Evolutionary conservation across 345 rosid genomes (phyloP), one percentile per base, ranked within the genome.

Genomic region (Viola odorata): DNA sequence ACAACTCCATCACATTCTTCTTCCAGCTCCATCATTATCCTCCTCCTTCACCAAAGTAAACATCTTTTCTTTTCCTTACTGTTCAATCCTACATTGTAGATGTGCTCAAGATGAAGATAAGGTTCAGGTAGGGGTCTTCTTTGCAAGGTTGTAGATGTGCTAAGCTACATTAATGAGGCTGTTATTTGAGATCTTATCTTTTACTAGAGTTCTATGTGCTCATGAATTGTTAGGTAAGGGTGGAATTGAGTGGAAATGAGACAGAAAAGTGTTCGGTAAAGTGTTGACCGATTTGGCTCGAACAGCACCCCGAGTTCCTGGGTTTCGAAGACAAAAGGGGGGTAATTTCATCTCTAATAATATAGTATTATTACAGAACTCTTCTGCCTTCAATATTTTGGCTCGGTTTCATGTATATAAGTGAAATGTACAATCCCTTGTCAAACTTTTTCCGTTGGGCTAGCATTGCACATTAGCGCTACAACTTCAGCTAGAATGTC

Each of bases 321-420:
- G 91, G 59, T 85, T 85, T 70, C 81, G 85, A 12, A 63, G 81
- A 57, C 70, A 79, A 67, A 82, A 82, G 70, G 91, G 91, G 64
- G 91, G 91, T 85, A 65, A 7, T 49, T 14, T 45, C 51, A 12
- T 49, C 52, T 14, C 16, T 49, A 6, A 0, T 49, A 4, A n/a
- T 49, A 12, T 49, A n/a, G 32, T 23, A 23, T 23, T 23, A 23
- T 49, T 1, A 49, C 52, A 12, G 52, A n/a, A 49, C 8, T 49
- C 15, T 14, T 12, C 52, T 49, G 17, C 17, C 52, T 12, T 17
- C 15, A 12, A 49, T 12, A 49, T 49, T 49, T 8, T 49, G 52
- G 52, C 2, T 23, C 32, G 32, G 32, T 23, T 23, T 23, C 1
- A 23, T 23, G 32, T 23, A 23, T 23, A 23, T 23, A 23, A 23